Percentiles rank a stretch among this genome's conserved stretches.
phyloP scores from a whole-genome alignment of 2,329 filamentous ascomycete species.

The Ophiocordyceps australis region DNA sequence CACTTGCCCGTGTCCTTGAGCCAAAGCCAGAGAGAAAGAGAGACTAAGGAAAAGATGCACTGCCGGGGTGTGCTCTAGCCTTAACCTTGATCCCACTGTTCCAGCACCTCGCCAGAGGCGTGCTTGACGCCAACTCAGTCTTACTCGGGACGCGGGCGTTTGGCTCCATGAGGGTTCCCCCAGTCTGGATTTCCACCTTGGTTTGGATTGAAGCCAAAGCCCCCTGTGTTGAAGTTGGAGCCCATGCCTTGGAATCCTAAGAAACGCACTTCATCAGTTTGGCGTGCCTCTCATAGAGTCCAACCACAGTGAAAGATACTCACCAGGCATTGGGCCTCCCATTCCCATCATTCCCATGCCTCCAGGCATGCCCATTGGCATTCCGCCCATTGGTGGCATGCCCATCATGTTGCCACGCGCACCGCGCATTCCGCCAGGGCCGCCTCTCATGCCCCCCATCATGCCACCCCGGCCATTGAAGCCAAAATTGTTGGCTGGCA shows the following conservation, averaged over 20 bases:
- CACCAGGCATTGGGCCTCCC: conserved; percentile 18
- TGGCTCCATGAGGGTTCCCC: conserved; percentile 69
- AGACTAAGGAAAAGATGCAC: too few species aligned
- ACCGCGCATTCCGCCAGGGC: conserved; percentile 28
- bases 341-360: conserved; percentile 38
- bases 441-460: conserved; percentile 23
- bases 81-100: too few species aligned
- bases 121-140: background rate
- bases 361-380: conserved; percentile 39
- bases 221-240: conserved; percentile 48
- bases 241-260: conserved; percentile 50
- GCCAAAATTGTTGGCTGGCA: conserved; percentile 31
- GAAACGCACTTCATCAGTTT: too few species aligned
- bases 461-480: conserved; percentile 24
- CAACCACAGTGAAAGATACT: conserved; percentile 1
- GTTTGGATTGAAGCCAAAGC: conserved; percentile 42
- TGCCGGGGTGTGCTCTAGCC: too few species aligned
- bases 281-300: too few species aligned
- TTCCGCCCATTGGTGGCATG: conserved; percentile 26
- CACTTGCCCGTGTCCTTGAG: too few species aligned
- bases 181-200: conserved; percentile 35
- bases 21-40: too few species aligned
- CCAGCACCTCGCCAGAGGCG: too few species aligned
- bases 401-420: conserved; percentile 33
- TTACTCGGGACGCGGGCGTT: conserved; percentile 56